Evolutionary conservation across 331 rosid species (phyloP).

Genomic region (Malus hybrid): DNA sequence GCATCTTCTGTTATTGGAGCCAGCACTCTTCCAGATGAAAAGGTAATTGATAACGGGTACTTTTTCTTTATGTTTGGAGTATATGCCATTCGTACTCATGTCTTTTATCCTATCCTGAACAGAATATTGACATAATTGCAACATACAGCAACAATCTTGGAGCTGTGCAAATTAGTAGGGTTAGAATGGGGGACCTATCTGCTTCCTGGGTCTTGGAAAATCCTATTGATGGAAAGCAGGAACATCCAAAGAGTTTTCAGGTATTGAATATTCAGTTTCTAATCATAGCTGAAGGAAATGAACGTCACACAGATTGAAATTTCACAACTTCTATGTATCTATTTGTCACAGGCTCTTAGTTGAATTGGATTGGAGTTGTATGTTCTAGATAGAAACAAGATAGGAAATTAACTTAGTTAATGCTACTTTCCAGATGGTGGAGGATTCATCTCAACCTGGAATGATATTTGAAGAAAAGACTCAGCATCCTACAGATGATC

Average conservation of each 20-base stretch:
- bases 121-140: constrained; percentile 82
- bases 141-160: constrained; percentile 68
- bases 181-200: constrained; percentile 70
- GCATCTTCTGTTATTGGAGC: constrained; percentile 27
- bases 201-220: constrained; percentile 92
- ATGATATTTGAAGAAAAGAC: constrained; percentile 29
- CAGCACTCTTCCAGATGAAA: constrained; percentile 41
- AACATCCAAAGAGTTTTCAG: constrained; percentile 49
- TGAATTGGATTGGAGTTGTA: not conserved
- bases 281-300: not conserved
- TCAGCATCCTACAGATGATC: constrained; percentile 30
- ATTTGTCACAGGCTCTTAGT: not conserved
- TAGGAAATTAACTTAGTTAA: constrained; percentile 12
- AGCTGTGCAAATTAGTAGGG: constrained; percentile 52
- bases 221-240: constrained; percentile 40
- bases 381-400: constrained; percentile 5
- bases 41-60: constrained; percentile 40
- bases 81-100: constrained; percentile 15
- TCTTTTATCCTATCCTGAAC: constrained; percentile 18
- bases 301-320: not conserved
- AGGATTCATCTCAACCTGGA: constrained; percentile 36
- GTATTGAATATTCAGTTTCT: constrained; percentile 24
- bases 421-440: constrained; percentile 32
- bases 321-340: not conserved
- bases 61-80: constrained; percentile 6